phyloP scores from a whole-genome alignment of 768 basidiomycete genomes.

The Cystobasidium tubakii region DNA sequence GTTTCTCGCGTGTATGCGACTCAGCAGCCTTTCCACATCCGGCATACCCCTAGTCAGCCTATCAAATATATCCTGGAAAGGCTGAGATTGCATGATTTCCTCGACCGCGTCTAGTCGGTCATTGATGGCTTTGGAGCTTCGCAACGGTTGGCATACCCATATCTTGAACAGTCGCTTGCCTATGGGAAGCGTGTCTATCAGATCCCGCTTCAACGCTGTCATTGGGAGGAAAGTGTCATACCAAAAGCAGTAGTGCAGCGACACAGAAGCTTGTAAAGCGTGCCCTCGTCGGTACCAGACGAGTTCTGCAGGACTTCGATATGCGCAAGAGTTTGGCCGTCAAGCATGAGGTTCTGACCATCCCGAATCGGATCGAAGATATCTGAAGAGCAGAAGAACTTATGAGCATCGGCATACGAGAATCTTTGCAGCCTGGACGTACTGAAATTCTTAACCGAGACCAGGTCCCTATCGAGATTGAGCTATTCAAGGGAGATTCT shows the following conservation, averaged over 20 bases:
- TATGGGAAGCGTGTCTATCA: conserved; percentile 45
- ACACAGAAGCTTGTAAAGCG: conserved; percentile 67
- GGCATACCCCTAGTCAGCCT: conserved; percentile 73
- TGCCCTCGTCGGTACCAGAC: conserved; percentile 87
- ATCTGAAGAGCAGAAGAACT: background rate
- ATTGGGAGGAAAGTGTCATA: conserved; percentile 49
- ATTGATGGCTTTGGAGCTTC: conserved; percentile 75
- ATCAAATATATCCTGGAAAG: conserved; percentile 69
- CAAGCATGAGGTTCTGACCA: conserved; percentile 76
- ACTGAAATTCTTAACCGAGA: conserved; percentile 96
- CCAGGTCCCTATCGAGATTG: conserved; percentile 89
- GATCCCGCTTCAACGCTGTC: background rate
- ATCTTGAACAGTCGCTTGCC: conserved; percentile 93
- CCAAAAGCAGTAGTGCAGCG: conserved; percentile 89
- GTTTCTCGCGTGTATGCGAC: conserved; percentile 87
- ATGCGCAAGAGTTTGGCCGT: conserved; percentile 92
- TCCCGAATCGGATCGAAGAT: conserved; percentile 65
- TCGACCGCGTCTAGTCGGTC: conserved; percentile 91
- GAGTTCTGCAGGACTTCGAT: conserved; percentile 90
- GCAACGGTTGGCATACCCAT: conserved; percentile 90
- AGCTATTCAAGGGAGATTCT: conserved; percentile 76
- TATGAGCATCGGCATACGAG: background rate
- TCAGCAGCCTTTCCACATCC: conserved; percentile 87
- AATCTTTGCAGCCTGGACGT: conserved; percentile 64
- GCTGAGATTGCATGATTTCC: conserved; percentile 73